Evolutionary conservation across 2,329 filamentous ascomycete genomes (phyloP), one percentile per base, ranked within the genome.

Genomic region (Microsporum canis): DNA sequence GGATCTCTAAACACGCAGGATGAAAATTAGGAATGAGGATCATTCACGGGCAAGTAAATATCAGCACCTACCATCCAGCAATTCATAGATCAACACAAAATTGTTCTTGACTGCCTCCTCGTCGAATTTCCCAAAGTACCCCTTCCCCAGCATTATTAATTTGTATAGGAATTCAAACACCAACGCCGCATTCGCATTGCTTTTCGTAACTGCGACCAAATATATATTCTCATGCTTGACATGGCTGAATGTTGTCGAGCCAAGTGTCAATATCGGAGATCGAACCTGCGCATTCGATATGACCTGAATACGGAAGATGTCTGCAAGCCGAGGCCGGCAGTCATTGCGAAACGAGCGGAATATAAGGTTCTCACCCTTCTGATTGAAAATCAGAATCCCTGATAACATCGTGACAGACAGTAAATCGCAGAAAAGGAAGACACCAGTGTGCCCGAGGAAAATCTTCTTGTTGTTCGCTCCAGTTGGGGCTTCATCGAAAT

Each of bases 21-120:
- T 38, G 43, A 59, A 31, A 57, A 23, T 57, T 43, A 62, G 29
- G 23, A 38, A 57, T 10, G 5, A 6, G 5, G 27, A 7, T 4
- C 7, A 59, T 27, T 47, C 8, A 34, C 7, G 43, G 7, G 3
- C n/a, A 59, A 29, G 43, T 23, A 62, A 56, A 43, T 60, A 60
- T 34, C 12, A 58, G 3, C 27, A 71, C 78, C 65, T 72, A 94
- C 89, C 89, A 75, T 99, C 94, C 61, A 99, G 79, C 61, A 99
- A 82, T 81, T 99, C 94, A 76, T 99, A 99, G 43, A 99, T 91
- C 67, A 99, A 81, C 66, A 99, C 94, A 78, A 99, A 99, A 79
- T 99, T 99, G 78, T 96, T 97, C 86, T 99, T 99, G 69, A 99
- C 92, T 61, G 94, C 91, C 78, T 99, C 94, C 80, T 99, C 94